phyloP scores from a whole-genome alignment of 129 eudicot genomes.

The Cynara cardunculus region DNA sequence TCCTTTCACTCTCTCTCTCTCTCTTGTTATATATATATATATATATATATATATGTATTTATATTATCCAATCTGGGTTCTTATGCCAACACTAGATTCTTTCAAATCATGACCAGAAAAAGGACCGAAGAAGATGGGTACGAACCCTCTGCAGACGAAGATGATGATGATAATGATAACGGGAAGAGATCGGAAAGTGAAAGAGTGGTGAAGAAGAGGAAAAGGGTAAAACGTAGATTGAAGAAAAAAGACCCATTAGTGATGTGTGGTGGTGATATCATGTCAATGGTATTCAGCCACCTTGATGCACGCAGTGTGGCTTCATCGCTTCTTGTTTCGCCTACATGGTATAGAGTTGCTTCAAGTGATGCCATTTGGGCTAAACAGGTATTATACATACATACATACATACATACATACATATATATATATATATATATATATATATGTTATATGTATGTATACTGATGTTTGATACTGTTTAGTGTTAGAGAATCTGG shows the following conservation, averaged over 20 bases:
- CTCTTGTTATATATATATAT: no score
- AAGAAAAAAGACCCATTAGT: constrained; percentile 39
- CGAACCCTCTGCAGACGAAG: constrained; percentile 11
- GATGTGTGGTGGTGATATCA: constrained; percentile 46
- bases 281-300: constrained; percentile 35
- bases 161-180: neutral
- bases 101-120: neutral
- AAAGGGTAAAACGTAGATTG: neutral
- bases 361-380: constrained; percentile 55
- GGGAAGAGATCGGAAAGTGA: constrained; percentile 6
- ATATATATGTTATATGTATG: no score
- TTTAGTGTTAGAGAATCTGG: no score
- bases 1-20: no score
- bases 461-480: no score
- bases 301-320: constrained; percentile 71
- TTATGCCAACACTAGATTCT: neutral
- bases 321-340: constrained; percentile 54
- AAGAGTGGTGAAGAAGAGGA: constrained; percentile 10
- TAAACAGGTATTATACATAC: no score
- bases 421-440: no score
- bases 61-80: neutral
- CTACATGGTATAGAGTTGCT: constrained; percentile 55
- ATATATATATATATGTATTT: neutral
- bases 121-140: constrained; percentile 19
- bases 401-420: no score